phyloP scores from a whole-genome alignment of 768 basidiomycete species.

The Fibroporia radiculosa region DNA sequence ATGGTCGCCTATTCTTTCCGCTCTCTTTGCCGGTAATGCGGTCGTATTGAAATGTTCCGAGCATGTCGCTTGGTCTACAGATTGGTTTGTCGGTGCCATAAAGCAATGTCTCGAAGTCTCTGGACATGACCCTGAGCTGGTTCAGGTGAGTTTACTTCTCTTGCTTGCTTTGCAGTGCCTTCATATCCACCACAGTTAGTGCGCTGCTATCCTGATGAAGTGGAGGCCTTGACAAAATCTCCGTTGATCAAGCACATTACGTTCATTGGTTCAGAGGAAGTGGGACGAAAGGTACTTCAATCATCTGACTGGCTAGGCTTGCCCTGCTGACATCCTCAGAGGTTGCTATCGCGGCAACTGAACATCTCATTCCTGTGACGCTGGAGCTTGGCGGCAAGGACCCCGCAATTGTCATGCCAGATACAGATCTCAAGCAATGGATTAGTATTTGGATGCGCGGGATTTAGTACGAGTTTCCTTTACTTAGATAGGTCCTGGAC shows the following conservation, averaged over 20 bases:
- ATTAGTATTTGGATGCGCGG: conserved; percentile 83
- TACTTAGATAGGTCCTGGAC: background rate
- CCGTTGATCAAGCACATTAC: conserved; percentile 88
- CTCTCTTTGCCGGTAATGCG: conserved; percentile 85
- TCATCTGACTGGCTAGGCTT: background rate
- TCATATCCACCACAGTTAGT: conserved; percentile 44
- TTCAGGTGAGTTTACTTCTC: conserved; percentile 50
- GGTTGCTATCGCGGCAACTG: conserved; percentile 79
- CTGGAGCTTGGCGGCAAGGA: conserved; percentile 96
- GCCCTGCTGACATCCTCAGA: conserved; percentile 20
- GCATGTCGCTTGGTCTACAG: conserved; percentile 86
- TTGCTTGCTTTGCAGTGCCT: background rate
- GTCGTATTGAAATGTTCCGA: conserved; percentile 91
- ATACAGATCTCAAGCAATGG: conserved; percentile 77
- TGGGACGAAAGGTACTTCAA: conserved; percentile 62
- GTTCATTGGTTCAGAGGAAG: conserved; percentile 78
- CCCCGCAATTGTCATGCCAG: conserved; percentile 82
- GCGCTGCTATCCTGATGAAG: conserved; percentile 84
- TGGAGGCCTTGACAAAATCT: conserved; percentile 71
- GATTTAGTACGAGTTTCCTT: conserved; percentile 59
- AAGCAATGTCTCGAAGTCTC: conserved; percentile 69
- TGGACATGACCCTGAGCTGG: conserved; percentile 76
- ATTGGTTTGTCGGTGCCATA: conserved; percentile 76
- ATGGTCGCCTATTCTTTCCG: conserved; percentile 88
- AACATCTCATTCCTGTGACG: conserved; percentile 84